Evolutionary conservation across 2,329 filamentous ascomycete genomes (phyloP), one percentile per base, ranked within the genome.

Genomic region (Didymella lethalis): DNA sequence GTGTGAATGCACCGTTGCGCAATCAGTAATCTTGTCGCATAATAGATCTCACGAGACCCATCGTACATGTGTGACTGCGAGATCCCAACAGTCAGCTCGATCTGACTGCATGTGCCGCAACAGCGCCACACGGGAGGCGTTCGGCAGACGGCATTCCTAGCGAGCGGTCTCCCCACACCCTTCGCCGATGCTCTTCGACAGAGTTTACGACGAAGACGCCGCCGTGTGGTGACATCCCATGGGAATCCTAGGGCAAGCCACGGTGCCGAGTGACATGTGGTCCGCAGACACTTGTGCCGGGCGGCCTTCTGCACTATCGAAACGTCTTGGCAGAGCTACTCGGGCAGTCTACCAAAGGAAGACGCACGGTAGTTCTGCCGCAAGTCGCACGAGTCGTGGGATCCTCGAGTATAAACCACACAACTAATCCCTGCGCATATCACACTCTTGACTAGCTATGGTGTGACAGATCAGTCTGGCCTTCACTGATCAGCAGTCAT

Each of bases 291-390:
- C 43, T 11, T 57, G 26, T 41, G 34, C 28, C 54, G 54, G 25
- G 40, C 48, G 23, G 32, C 36, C 18, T 48, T 41, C 31, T 51
- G 46, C 47, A 50, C 50, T 59, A 59, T 59, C 47, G 56, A 59
- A 59, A 59, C 47, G 36, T 47, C 56, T 54, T 54, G 50, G 56
- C 56, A 14, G 40, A 36, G 8, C 47, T 48, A 52, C 50, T 54
- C 20, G 18, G 44, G 45, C 16, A 36, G 16, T 14, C 4, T 43
- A 29, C 41, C 50, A 46, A 54, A 31, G 48, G 20, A 45, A 54
- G 34, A 38, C 31, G 38, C 25, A 40, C 45, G 49, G 49, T 58
- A 58, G 43, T 50, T 50, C 25, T 23, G 29, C 46, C n/a, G 36
- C 28, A 49, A 46, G 32, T 52, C 44, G 48, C 49, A 54, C 56